These are phyloP conservation scores for Metrosideros polymorpha DNA, from an alignment of 441 rosid species.

Conservation along the genomic window DNA sequence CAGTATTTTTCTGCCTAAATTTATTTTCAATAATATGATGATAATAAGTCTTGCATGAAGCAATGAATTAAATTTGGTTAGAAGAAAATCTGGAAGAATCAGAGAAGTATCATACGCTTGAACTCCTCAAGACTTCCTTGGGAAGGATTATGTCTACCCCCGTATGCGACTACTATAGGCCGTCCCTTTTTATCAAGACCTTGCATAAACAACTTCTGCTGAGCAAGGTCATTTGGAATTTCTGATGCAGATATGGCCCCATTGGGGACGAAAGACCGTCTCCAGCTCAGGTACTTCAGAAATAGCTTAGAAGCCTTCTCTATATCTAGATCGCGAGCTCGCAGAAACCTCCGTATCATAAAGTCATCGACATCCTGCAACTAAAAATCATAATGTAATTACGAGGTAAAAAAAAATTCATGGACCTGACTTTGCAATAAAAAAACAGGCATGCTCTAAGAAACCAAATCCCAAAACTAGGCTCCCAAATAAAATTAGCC, in stretches of 20 bases:
- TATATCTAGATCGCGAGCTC: slow-evolving; percentile 82
- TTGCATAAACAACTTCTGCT: slow-evolving; percentile 60
- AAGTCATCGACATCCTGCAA: slow-evolving; percentile 69
- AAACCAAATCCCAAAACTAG: neutral
- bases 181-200: slow-evolving; percentile 68
- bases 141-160: neutral
- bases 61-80: neutral
- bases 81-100: neutral
- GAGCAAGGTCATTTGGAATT: slow-evolving; percentile 49
- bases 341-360: slow-evolving; percentile 67
- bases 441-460: neutral
- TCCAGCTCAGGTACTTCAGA: slow-evolving; percentile 70
- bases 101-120: neutral
- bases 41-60: neutral
- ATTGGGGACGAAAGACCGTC: slow-evolving; percentile 35
- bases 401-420: neutral
- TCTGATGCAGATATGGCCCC: slow-evolving; percentile 45
- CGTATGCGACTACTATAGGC: slow-evolving; percentile 34
- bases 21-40: neutral
- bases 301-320: slow-evolving; percentile 71
- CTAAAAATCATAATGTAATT: neutral
- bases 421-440: neutral
- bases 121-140: neutral
- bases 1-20: neutral
- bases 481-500: neutral